A percentile compares a stretch with the other conserved stretches of the same genome.
Conservation (phyloP, 1,139 yeast genomes). For the Hansenula lynferdii region DNA sequence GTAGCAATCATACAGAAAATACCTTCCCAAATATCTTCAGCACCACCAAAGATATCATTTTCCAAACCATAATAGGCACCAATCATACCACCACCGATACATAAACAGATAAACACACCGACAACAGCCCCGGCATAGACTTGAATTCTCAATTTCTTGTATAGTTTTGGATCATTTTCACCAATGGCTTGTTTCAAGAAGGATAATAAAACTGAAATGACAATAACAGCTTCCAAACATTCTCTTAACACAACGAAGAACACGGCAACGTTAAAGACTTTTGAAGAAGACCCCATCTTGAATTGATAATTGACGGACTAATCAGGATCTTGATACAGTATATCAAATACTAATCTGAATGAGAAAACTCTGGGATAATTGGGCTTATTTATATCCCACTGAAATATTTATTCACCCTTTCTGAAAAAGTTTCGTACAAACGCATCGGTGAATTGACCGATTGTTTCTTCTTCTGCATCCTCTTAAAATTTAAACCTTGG, state of each 20-base stretch:
- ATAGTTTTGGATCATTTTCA: constrained; percentile 20
- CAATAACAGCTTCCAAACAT: constrained; percentile 81
- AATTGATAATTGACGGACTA: too few species aligned
- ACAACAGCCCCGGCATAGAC: constrained; percentile 80
- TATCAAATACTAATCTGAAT: too few species aligned
- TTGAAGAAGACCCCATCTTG: constrained; percentile 17
- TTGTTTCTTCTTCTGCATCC: too few species aligned
- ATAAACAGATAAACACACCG: constrained; percentile 70
- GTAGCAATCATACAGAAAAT: constrained; percentile 78
- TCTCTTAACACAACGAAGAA: constrained; percentile 87
- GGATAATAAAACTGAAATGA: constrained; percentile 79
- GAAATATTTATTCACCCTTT: too few species aligned
- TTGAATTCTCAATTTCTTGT: constrained; percentile 49
- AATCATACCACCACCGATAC: constrained; percentile 73
- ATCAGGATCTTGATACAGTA: too few species aligned
- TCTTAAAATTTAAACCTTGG: too few species aligned
- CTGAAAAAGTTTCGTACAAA: too few species aligned
- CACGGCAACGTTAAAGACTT: constrained; percentile 44
- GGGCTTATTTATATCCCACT: too few species aligned
- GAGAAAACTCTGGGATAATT: too few species aligned
- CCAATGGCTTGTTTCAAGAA: constrained; percentile 61
- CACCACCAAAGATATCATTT: constrained; percentile 72
- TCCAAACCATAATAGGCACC: constrained; percentile 73
- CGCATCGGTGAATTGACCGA: too few species aligned
- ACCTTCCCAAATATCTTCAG: constrained; percentile 94